phyloP scores from a whole-genome alignment of 2,329 filamentous ascomycete species.

The Alternaria sp. region DNA sequence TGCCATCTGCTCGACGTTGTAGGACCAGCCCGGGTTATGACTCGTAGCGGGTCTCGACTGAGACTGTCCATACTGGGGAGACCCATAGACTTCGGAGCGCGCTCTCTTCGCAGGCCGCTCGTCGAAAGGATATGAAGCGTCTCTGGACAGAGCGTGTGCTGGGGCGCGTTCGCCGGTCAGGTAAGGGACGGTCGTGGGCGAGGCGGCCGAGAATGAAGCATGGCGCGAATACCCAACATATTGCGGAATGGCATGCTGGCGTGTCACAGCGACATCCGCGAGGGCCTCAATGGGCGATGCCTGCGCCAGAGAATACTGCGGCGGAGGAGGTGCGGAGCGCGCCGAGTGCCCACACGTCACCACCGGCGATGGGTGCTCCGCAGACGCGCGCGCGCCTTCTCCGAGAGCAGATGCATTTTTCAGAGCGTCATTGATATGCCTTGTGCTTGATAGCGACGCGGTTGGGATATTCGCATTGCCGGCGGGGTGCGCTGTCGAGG shows the following conservation, averaged over 20 bases:
- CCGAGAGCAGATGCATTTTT: not conserved
- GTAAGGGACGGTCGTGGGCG: constrained; percentile 30
- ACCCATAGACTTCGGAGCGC: constrained; percentile 64
- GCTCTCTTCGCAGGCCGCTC: constrained; percentile 67
- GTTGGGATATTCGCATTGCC: constrained; percentile 22
- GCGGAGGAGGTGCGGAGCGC: constrained; percentile 35
- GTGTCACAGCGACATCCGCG: constrained; percentile 52
- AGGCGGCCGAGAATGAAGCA: constrained; percentile 27
- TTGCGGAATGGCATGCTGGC: constrained; percentile 49
- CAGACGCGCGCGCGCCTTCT: constrained; percentile 18
- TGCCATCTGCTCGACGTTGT: constrained; percentile 51
- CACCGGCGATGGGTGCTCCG: constrained; percentile 19
- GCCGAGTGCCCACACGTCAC: constrained; percentile 25
- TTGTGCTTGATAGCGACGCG: constrained; percentile 16
- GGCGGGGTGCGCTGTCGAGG: constrained; percentile 34
- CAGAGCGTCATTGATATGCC: constrained; percentile 20
- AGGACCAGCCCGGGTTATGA: constrained; percentile 52
- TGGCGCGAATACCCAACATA: constrained; percentile 35
- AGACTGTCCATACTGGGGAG: constrained; percentile 48
- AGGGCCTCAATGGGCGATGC: constrained; percentile 55
- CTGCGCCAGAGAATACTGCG: constrained; percentile 35
- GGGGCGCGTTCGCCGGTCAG: constrained; percentile 32
- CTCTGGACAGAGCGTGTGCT: constrained; percentile 28
- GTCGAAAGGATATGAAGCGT: constrained; percentile 25
- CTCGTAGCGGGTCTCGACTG: constrained; percentile 58